A percentile compares a stretch with the other conserved stretches of the same genome.
phyloP scores from a whole-genome alignment of 179 eudicot genomes.

The Silene vulgaris region DNA sequence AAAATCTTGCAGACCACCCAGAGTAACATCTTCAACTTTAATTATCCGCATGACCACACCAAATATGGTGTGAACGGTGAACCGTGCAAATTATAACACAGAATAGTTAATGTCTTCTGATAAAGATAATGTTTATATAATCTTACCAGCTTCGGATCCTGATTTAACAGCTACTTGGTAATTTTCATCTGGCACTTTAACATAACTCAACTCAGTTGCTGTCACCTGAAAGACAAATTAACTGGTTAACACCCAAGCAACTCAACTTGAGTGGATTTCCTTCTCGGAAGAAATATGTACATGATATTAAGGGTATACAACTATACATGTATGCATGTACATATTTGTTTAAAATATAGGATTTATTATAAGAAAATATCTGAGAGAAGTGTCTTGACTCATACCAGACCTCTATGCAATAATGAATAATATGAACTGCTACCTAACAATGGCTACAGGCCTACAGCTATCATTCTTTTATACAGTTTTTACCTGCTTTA shows the following conservation, averaged over 20 bases:
- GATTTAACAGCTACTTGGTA: conserved; percentile 20
- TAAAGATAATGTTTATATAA: neutral
- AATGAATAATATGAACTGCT: neutral
- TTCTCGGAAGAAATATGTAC: too few relatives aligned
- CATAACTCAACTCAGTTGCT: conserved; percentile 63
- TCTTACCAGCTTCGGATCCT: conserved; percentile 28
- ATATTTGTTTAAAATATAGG: neutral
- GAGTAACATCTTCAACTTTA: neutral
- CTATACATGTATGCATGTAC: too few relatives aligned
- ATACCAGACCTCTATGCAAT: neutral
- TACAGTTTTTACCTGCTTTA: neutral
- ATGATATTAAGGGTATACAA: too few relatives aligned
- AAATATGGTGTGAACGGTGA: too few relatives aligned
- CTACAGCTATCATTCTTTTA: neutral
- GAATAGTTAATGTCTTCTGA: neutral
- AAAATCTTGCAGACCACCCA: neutral
- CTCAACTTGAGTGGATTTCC: neutral
- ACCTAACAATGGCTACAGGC: neutral
- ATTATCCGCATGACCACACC: neutral
- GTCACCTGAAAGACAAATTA: conserved; percentile 40
- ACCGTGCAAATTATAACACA: too few relatives aligned
- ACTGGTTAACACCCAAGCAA: conserved; percentile 2
- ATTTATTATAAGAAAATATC: neutral
- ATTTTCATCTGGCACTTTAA: conserved; percentile 28
- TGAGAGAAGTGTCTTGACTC: neutral